Evolutionary conservation across 2,329 filamentous ascomycete genomes (phyloP).

Genomic region (Sodiomyces alkalinus): DNA sequence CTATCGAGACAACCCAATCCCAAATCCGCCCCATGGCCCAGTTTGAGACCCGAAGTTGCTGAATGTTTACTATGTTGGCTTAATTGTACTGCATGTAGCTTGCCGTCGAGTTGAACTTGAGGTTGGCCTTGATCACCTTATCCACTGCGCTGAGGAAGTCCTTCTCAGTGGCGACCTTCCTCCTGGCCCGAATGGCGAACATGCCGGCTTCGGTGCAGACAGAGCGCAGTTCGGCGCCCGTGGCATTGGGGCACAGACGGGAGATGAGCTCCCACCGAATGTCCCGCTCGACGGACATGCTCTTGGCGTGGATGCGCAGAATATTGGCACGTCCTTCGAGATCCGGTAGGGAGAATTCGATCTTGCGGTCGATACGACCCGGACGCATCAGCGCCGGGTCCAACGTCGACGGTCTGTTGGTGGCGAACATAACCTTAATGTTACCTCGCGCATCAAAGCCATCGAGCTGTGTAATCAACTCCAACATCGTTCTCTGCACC

Average conservation of each 20-base stretch:
- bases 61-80: constrained; percentile 2
- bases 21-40: constrained; percentile 1
- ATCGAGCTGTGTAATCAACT: constrained; percentile 91
- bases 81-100: constrained; percentile 99
- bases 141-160: constrained; percentile 96
- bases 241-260: constrained; percentile 90
- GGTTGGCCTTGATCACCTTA: constrained; percentile 98
- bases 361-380: constrained; percentile 95
- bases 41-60: too few relatives aligned
- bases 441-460: constrained; percentile 94
- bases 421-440: constrained; percentile 99
- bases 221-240: constrained; percentile 86
- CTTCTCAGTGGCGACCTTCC: constrained; percentile 98
- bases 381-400: constrained; percentile 96
- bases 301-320: constrained; percentile 95
- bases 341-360: constrained; percentile 94
- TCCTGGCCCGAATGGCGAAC: constrained; percentile 87
- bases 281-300: constrained; percentile 97
- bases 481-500: constrained; percentile 94
- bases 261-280: constrained; percentile 99
- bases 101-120: constrained; percentile 98
- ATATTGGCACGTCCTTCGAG: constrained; percentile 97
- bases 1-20: constrained; percentile 5
- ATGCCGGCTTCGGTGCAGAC: constrained; percentile 97
- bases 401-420: constrained; percentile 87